Evolutionary conservation across 2,329 filamentous ascomycete genomes (phyloP).

Genomic region (Periconia sp.): DNA sequence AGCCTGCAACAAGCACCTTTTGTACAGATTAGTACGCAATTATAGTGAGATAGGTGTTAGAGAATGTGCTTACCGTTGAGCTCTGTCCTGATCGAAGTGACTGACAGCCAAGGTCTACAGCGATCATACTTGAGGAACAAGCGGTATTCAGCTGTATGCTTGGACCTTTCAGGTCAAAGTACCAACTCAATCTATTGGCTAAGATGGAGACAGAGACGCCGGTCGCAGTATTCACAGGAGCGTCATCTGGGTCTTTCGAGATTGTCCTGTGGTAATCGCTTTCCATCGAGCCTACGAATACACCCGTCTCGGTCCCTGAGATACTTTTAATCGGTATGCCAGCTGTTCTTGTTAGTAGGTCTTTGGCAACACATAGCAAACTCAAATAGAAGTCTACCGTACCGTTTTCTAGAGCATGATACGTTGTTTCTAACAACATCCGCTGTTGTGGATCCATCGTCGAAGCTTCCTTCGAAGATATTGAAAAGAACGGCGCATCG

Average conservation of each 20-base stretch:
- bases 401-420: conserved; percentile 30
- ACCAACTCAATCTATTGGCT: conserved; percentile 18
- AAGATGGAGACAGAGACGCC: conserved; percentile 7
- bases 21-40: background rate
- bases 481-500: conserved; percentile 30
- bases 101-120: conserved; percentile 13
- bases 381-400: no score
- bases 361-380: no score
- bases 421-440: conserved; percentile 30
- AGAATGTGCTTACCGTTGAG: background rate
- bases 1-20: background rate
- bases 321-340: conserved; percentile 15
- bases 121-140: conserved; percentile 15
- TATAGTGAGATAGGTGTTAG: background rate
- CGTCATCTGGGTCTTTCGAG: background rate
- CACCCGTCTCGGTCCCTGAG: conserved; percentile 3
- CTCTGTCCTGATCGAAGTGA: background rate
- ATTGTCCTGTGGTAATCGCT: conserved; percentile 8
- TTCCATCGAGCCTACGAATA: conserved; percentile 4
- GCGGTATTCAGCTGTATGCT: conserved; percentile 25
- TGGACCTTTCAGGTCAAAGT: conserved; percentile 23
- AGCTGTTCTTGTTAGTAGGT: no score
- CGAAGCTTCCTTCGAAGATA: conserved; percentile 22
- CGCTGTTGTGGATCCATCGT: conserved; percentile 37
- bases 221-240: background rate